These are phyloP conservation scores for Fremontodendron californicum DNA, from an alignment of 345 rosid species.

Conservation along the genomic window DNA sequence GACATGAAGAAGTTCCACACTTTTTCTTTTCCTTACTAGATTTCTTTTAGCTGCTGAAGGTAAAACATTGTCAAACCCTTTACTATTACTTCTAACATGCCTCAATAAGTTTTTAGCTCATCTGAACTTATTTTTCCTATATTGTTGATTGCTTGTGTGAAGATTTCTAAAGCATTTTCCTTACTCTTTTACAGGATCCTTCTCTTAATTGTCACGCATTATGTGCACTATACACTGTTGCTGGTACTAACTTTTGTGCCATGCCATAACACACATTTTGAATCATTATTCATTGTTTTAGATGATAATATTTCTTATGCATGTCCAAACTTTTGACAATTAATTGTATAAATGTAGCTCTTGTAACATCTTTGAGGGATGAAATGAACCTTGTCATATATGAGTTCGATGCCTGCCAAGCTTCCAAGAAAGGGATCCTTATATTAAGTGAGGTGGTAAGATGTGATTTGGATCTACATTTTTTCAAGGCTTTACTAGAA, in stretches of 20 bases:
- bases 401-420: constrained; percentile 67
- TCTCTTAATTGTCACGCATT: constrained; percentile 54
- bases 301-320: neutral
- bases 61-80: neutral
- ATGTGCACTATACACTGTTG: constrained; percentile 56
- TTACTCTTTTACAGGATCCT: constrained; percentile 40
- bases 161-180: constrained; percentile 19
- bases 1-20: neutral
- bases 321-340: neutral
- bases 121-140: neutral
- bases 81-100: neutral
- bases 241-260: constrained; percentile 36
- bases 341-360: constrained; percentile 43
- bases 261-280: neutral
- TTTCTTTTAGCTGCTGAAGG: neutral
- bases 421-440: constrained; percentile 58
- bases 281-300: neutral
- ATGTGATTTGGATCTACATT: neutral
- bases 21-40: neutral
- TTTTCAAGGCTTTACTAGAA: neutral
- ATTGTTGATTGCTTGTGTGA: neutral
- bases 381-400: constrained; percentile 67
- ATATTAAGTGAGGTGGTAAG: constrained; percentile 52
- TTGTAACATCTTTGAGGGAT: constrained; percentile 57
- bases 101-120: neutral